Percentiles rank a stretch among this genome's conserved stretches.
These are phyloP conservation scores for Psilocybe sp. DNA, from an alignment of 768 basidiomycete species.

Conservation along the genomic window DNA sequence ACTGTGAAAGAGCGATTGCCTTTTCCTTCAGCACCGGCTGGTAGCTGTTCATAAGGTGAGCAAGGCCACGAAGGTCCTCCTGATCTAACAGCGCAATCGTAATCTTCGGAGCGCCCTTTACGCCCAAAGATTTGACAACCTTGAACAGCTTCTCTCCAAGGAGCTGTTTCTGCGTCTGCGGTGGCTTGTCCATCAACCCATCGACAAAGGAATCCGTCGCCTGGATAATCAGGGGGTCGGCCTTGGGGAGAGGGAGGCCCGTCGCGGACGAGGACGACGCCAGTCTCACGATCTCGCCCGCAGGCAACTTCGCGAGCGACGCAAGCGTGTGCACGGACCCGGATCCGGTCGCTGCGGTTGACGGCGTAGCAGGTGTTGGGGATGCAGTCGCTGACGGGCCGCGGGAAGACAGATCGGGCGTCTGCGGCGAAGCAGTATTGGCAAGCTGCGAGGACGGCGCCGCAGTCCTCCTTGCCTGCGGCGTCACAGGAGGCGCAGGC, in stretches of 20 bases:
- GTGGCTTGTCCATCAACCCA: constrained; percentile 49
- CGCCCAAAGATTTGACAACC: constrained; percentile 73
- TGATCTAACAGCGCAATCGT: constrained; percentile 82
- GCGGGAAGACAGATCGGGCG: constrained; percentile 73
- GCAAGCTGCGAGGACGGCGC: constrained; percentile 13
- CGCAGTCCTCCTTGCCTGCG: constrained; percentile 57
- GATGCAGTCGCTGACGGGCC: constrained; percentile 73
- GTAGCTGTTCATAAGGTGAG: constrained; percentile 87
- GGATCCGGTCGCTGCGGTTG: constrained; percentile 9
- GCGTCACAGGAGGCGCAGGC: constrained; percentile 49
- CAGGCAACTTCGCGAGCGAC: constrained; percentile 71
- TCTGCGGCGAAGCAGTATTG: constrained; percentile 55
- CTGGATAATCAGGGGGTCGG: constrained; percentile 65
- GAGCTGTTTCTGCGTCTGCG: constrained; percentile 70
- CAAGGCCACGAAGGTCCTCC: constrained; percentile 80
- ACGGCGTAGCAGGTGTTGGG: constrained; percentile 36
- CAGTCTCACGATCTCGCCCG: constrained; percentile 69
- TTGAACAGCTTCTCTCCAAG: constrained; percentile 76
- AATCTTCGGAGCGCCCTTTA: constrained; percentile 84
- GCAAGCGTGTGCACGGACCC: constrained; percentile 54
- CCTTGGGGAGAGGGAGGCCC: constrained; percentile 62
- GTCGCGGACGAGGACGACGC: constrained; percentile 47
- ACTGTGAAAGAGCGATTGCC: constrained; percentile 33
- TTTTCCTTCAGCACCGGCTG: constrained; percentile 82
- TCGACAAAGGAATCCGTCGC: constrained; percentile 76